Evolutionary conservation across 2,329 filamentous ascomycete species (phyloP).

Genomic region (Fonsecaea erecta): DNA sequence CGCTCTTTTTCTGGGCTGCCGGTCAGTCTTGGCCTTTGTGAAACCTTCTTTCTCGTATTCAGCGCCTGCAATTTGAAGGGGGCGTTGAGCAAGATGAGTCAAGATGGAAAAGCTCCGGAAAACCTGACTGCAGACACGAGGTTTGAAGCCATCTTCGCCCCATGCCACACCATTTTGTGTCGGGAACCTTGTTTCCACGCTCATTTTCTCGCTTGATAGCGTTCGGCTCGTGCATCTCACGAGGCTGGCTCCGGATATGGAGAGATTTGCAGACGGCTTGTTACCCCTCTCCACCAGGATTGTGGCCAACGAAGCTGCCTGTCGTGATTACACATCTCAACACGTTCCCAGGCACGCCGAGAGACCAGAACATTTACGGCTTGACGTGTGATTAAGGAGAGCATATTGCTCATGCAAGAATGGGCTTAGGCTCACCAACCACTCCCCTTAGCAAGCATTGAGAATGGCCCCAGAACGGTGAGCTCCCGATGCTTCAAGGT

Average conservation of each 20-base stretch:
- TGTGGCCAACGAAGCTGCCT: slow-evolving; percentile 6
- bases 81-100: neutral
- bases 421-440: neutral
- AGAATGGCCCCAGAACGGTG: neutral
- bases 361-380: slow-evolving; percentile 3
- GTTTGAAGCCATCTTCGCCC: slow-evolving; percentile 7
- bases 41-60: slow-evolving; percentile 16
- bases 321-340: neutral
- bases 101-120: slow-evolving; percentile 1
- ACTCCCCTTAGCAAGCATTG: neutral
- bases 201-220: slow-evolving; percentile 4
- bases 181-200: neutral
- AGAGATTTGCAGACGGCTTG: neutral
- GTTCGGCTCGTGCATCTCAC: slow-evolving; percentile 2
- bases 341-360: slow-evolving; percentile 6
- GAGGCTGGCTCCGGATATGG: neutral
- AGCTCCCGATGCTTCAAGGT: neutral
- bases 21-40: neutral
- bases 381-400: slow-evolving; percentile 4
- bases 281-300: neutral
- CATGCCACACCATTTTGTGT: neutral
- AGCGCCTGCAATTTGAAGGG: slow-evolving; percentile 5
- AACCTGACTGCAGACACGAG: neutral
- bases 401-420: neutral
- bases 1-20: neutral